Base-by-base conservation (phyloP, 1,284 basidiomycete genomes). In the Singerocomus inundabilis region DNA sequence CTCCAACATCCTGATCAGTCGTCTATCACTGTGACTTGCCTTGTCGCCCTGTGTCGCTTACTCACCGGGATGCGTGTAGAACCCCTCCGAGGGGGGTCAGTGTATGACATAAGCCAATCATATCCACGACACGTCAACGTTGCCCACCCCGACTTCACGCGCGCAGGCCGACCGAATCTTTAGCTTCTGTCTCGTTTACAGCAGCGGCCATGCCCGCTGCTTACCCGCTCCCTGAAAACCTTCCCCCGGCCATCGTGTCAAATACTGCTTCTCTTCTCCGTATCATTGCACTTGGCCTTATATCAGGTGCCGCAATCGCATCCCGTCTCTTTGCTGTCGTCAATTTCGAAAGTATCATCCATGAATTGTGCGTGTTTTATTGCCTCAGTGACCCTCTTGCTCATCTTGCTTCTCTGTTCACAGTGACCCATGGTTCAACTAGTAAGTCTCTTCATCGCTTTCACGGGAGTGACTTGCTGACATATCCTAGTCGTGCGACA, bases 271-370 rank as follows among this genome's bases (percentile, higher is more conserved):
- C 90, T 48, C 77, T 96, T 57, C 74, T 98, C 56, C 85, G 91
- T 54, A 91, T 95, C 56, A 78, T 94, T 57, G 88, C 93, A 26
- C 83, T 98, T 49, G 79, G 82, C 15, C 79, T 94, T 64, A 95
- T 97, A 62, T 93, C 91, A 52, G 91, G 82, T 50, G 94, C 96
- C 54, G 97, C 97, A 34, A 89, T 99, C 63, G 88, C 94, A 32
- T 96, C 93, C 51, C 86, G 97, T 67, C 79, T 99, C 61, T 99
- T 99, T 69, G 95, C 96, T 55, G 97, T 99, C 60, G 79, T 99
- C 57, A 93, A 98, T 59, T 97, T 98, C 69, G 97, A 99, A 76
- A 94, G 91, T 80, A 94, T 99, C 65, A 98, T 98, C 63, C 96
- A 98, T 73, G 96, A 99, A 78, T 98, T 98, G 92, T 93, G 57